These are phyloP conservation scores for Gryganskiella cystojenkinii DNA, from an alignment of 192 early-diverging fungal genomes.

Conservation along the genomic window DNA sequence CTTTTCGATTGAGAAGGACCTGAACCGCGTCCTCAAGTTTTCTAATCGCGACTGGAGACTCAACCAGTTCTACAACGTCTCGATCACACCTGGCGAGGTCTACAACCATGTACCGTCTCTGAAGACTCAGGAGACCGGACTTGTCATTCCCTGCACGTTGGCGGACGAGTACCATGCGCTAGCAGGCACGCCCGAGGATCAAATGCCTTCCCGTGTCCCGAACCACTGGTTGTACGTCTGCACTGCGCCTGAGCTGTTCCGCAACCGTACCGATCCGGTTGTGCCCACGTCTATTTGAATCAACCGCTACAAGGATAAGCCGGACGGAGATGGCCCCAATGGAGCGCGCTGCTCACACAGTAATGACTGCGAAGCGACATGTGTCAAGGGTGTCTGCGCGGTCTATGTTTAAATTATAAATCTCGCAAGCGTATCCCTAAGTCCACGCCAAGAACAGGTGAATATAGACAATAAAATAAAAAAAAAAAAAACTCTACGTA, in stretches of 20 bases:
- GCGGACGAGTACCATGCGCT: slow-evolving; percentile 3
- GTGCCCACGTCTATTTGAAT: slow-evolving; percentile 2
- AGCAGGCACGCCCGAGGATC: not conserved
- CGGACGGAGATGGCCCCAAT: not conserved
- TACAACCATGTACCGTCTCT: not conserved
- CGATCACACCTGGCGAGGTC: not conserved
- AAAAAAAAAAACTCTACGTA: not conserved
- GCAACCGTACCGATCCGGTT: not conserved
- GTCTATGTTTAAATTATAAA: slow-evolving; percentile 1
- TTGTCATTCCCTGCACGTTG: slow-evolving; percentile 2
- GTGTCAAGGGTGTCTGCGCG: not conserved
- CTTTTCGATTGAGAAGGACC: not conserved
- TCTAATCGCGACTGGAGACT: not conserved
- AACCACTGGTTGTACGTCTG: slow-evolving; percentile 8
- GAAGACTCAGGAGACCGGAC: slow-evolving; percentile 3
- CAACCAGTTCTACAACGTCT: slow-evolving; percentile 12
- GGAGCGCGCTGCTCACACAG: slow-evolving; percentile 6
- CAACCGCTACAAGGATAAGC: not conserved
- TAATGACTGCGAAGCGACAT: not conserved
- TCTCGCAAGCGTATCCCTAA: not conserved
- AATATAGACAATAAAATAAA: not conserved
- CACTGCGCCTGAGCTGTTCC: not conserved
- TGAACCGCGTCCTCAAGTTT: not conserved
- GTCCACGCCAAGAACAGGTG: not conserved
- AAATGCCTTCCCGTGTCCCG: not conserved